Base-by-base conservation (phyloP, 108 stramenopile species). In the Skeletonema costatum region DNA sequence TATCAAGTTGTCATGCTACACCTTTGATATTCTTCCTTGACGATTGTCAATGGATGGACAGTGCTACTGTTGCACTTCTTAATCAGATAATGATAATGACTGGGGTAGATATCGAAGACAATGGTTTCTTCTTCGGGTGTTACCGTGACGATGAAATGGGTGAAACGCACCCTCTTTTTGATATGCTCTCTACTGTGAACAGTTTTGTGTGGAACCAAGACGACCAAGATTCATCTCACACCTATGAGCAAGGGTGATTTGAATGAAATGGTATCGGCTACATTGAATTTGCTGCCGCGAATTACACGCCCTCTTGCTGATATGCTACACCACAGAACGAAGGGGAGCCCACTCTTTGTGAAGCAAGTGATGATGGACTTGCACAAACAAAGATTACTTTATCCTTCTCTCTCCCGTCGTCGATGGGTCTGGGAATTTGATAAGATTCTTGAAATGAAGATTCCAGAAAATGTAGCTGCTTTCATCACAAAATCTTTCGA, bases 401-500 rank as follows among this genome's bases (percentile, higher is more conserved):
- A 56, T 33, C 32, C 36, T 29, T 46, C 42, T 46, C 42, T 64
- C 2, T 9, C 56, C 32, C 38, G 42, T 13, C 50, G 73, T 21
- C 50, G 78, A 38, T 78, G 78, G 78, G 72, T 66, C 3, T 78
- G 78, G 78, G 58, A 74, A 8, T 41, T 32, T n/a, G 73, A 78
- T 17, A 30, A 73, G 44, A 73, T 78, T 60, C 41, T 17, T 36
- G 67, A 61, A 21, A 66, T 44, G 39, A 60, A 75, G 17, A 33
- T 75, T 13, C 74, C 74, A 39, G 74, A 75, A 31, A 35, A 75
- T 67, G 66, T 75, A 3, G 74, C 66, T 5, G 11, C 41, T n/a
- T 75, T 56, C 56, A 63, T 75, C 2, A n/a, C 66, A 1, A 60
- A 21, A 8, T 61, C 53, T 2, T 59, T 75, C 11, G 32, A 17